phyloP scores from a whole-genome alignment of 495 filamentous ascomycete genomes.

The Neurospora sp. region DNA sequence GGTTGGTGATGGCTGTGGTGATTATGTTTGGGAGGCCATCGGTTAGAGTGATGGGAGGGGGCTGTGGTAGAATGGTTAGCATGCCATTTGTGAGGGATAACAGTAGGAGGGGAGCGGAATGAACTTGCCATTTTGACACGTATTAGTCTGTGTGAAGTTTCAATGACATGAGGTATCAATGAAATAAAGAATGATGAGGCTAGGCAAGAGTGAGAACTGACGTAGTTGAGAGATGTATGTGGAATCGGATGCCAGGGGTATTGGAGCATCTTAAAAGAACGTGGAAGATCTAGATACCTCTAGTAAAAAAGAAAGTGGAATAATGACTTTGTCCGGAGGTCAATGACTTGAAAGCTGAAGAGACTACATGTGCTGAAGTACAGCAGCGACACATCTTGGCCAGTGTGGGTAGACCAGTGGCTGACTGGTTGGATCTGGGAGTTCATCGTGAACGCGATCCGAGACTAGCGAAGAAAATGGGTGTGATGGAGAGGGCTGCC shows the following conservation, averaged over 20 bases:
- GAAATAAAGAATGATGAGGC: background rate
- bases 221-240: background rate
- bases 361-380: background rate
- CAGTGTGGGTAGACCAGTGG: background rate
- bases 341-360: background rate
- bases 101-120: background rate
- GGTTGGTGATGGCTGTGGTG: conserved; percentile 2
- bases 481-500: background rate
- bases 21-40: conserved; percentile 3
- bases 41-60: background rate
- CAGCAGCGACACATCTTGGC: background rate
- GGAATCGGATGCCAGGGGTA: background rate
- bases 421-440: background rate
- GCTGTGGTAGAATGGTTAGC: background rate
- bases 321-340: background rate
- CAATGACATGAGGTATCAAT: background rate
- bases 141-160: background rate
- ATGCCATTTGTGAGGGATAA: background rate
- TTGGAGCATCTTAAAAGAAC: no score
- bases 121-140: background rate
- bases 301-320: background rate
- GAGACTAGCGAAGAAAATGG: background rate
- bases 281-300: background rate
- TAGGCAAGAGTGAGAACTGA: background rate
- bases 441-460: background rate